Conservation (phyloP, 768 basidiomycete species). For the Auriscalpium microsporum region DNA sequence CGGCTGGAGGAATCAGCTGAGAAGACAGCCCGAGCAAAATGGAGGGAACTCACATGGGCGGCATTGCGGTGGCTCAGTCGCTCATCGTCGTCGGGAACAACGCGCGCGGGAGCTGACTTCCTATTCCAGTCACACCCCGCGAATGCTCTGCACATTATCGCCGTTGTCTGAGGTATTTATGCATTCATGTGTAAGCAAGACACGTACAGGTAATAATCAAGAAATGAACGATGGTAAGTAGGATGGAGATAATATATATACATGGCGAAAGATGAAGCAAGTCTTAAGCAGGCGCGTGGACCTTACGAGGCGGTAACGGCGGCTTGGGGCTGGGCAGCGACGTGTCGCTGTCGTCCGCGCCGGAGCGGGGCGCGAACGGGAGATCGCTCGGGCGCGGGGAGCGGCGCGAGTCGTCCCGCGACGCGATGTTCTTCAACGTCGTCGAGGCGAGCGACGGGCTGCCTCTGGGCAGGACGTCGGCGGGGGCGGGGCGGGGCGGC, state of each 20-base stretch:
- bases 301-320: constrained; percentile 18
- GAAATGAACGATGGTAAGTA: neutral
- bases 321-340: constrained; percentile 11
- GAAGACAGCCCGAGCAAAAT: neutral
- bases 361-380: neutral
- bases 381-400: neutral
- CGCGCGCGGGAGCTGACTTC: too few species aligned
- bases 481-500: constrained; percentile 16
- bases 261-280: neutral
- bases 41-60: constrained; percentile 10
- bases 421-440: constrained; percentile 48
- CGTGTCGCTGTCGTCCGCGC: neutral
- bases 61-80: constrained; percentile 1
- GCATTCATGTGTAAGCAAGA: neutral
- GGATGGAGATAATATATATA: neutral
- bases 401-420: constrained; percentile 24
- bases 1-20: constrained; percentile 40
- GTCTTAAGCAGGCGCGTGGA: constrained; percentile 8
- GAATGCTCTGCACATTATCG: too few species aligned
- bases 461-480: constrained; percentile 8
- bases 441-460: constrained; percentile 38
- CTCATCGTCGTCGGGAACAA: neutral
- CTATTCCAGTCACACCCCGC: neutral
- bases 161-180: neutral
- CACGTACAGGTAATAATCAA: neutral